These are phyloP conservation scores for Pseudogymnoascus sp. DNA, from an alignment of 2,329 filamentous ascomycete genomes.

Conservation along the genomic window DNA sequence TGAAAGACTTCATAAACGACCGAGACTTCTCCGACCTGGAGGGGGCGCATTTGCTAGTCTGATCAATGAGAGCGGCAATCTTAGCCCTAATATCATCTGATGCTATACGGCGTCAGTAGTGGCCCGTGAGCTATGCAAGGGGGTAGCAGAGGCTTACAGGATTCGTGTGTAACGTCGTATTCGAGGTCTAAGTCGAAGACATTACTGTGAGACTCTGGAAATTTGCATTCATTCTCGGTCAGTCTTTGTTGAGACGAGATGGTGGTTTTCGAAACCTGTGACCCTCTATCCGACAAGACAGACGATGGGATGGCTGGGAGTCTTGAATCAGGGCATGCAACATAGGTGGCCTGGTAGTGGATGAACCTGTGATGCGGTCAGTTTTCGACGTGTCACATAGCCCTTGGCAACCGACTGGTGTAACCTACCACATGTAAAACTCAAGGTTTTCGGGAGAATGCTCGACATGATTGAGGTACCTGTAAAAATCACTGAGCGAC, in stretches of 20 bases:
- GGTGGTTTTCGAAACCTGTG: background rate
- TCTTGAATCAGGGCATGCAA: slow-evolving; percentile 18
- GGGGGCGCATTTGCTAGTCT: background rate
- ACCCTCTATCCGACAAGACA: background rate
- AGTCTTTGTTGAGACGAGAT: background rate
- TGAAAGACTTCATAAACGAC: background rate
- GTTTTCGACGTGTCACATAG: background rate
- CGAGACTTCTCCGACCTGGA: background rate
- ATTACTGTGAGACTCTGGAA: background rate
- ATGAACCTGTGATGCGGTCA: slow-evolving; percentile 31
- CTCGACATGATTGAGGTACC: slow-evolving; percentile 44
- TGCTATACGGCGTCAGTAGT: background rate
- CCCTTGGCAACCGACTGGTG: background rate
- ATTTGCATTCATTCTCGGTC: background rate
- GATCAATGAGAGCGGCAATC: background rate
- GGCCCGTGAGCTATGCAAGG: background rate
- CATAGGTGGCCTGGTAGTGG: slow-evolving; percentile 31
- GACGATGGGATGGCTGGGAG: background rate
- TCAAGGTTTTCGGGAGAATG: slow-evolving; percentile 42
- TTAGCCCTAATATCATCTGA: background rate
- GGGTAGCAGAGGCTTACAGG: background rate
- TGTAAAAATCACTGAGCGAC: slow-evolving; percentile 43
- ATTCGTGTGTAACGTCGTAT: background rate
- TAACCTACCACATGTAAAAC: slow-evolving; percentile 39
- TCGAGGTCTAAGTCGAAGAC: background rate